Base-by-base conservation (phyloP, 768 basidiomycete genomes). In the Calvatia gigantea region DNA sequence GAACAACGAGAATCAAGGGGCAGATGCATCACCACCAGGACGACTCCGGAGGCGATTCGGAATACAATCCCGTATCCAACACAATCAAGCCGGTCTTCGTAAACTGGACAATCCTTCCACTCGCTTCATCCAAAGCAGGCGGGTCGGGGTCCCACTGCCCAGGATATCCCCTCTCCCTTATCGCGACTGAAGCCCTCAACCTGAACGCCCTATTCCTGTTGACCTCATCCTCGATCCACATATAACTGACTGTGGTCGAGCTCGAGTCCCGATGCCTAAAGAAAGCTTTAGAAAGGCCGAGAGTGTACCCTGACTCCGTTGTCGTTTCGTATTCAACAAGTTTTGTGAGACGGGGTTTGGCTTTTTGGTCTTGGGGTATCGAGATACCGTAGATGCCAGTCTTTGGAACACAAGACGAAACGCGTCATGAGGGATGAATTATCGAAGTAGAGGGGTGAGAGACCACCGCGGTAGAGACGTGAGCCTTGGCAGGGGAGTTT, bases 301-400 rank as follows among this genome's bases (percentile, higher is more conserved):
- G 15, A 14, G 46, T 56, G 9, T 41, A 56, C 6, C 54, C 54
- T 8, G 54, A 49, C n/a, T 56, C 54, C 23, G 54, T 49, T 14
- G 54, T 56, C 15, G 54, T 56, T 35, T 49, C 54, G 28, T 48
- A 56, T 7, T 56, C 54, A 6, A 56, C 54, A n/a, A 56, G 47
- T 25, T 56, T 56, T 1, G 54, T 41, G 9, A 56, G 46, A n/a
- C 54, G 54, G 15, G 54, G 54, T 56, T 56, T 56, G 29, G 54
- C 46, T 33, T 49, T 41, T 33, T 49, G 39, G 38, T 56, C 54
- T 17, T 48, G 37, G 6, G 54, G 54, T n/a, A 56, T 49, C 7
- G 54, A 56, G 46, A 56, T 56, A n/a, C 54, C 54, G 23, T 56
- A 56, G 38, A 56, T 56, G 23, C 46, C 54, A n/a, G n/a, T 56